phyloP scores from a whole-genome alignment of 352 stramenopile species.

The Phytopythium cucurbitacearum region DNA sequence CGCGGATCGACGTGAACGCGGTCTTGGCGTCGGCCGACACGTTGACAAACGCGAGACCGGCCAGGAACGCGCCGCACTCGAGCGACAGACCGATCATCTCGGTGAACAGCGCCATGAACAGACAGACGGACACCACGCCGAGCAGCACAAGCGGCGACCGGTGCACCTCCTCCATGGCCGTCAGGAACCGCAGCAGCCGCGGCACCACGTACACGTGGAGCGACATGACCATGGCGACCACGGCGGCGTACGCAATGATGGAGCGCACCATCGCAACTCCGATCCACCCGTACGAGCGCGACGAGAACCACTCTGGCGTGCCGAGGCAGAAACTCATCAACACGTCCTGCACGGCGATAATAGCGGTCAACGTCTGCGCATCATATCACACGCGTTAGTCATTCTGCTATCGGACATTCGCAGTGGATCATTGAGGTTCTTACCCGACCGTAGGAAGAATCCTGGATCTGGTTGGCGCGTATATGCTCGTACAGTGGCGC shows the following conservation, averaged over 20 bases:
- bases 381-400: background rate
- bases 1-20: constrained; percentile 78
- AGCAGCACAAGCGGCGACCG: constrained; percentile 73
- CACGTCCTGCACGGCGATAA: constrained; percentile 83
- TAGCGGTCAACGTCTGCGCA: constrained; percentile 68
- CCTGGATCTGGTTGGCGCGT: constrained; percentile 71
- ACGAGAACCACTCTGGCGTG: constrained; percentile 83
- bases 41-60: constrained; percentile 76
- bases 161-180: constrained; percentile 78
- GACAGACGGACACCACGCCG: constrained; percentile 78
- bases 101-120: constrained; percentile 84
- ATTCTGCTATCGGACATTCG: too few species aligned
- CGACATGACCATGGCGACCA: constrained; percentile 61
- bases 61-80: constrained; percentile 80
- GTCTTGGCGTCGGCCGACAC: constrained; percentile 55
- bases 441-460: constrained; percentile 77
- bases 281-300: constrained; percentile 64
- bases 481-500: constrained; percentile 82
- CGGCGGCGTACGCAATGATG: constrained; percentile 63
- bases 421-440: constrained; percentile 1
- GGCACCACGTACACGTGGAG: constrained; percentile 75
- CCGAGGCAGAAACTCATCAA: constrained; percentile 86
- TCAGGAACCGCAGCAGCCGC: constrained; percentile 62
- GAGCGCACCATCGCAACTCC: constrained; percentile 65
- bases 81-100: constrained; percentile 80